Percentiles rank a stretch among this genome's conserved stretches.
Conservation (phyloP, 495 filamentous ascomycete species). For the Patellaria atrata region DNA sequence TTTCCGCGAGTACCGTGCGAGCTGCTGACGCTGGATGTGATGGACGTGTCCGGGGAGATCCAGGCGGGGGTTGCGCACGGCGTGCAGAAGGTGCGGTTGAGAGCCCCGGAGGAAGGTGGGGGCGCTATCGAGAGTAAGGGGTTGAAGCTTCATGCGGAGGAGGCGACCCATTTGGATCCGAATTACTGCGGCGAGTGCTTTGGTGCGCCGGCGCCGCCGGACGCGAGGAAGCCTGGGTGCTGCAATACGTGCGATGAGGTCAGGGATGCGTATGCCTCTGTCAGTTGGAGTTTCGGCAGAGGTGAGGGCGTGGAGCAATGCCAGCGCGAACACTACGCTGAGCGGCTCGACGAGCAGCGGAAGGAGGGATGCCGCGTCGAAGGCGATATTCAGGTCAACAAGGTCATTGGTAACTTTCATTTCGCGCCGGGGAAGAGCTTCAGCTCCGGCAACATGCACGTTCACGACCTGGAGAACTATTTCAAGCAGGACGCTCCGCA, state of each 20-base stretch:
- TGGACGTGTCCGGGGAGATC: conserved; percentile 96
- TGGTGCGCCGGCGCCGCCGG: conserved; percentile 58
- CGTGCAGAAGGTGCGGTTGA: conserved; percentile 72
- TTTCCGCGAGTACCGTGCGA: conserved; percentile 93
- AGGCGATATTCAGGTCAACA: conserved; percentile 86
- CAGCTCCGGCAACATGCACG: conserved; percentile 88
- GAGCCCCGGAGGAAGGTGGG: conserved; percentile 56
- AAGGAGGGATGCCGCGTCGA: conserved; percentile 91
- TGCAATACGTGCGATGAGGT: conserved; percentile 97
- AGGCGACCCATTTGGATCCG: conserved; percentile 68
- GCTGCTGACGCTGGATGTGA: conserved; percentile 89
- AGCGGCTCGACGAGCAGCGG: conserved; percentile 72
- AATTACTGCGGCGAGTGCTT: conserved; percentile 90
- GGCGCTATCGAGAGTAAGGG: conserved; percentile 59
- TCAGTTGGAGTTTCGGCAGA: conserved; percentile 83
- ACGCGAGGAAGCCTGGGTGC: conserved; percentile 62
- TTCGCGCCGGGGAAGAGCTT: conserved; percentile 91
- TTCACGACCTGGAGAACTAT: conserved; percentile 93
- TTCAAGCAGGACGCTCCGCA: conserved; percentile 55
- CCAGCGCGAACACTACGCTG: conserved; percentile 79
- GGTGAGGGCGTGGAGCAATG: conserved; percentile 94
- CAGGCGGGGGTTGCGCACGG: conserved; percentile 88
- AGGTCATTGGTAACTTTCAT: conserved; percentile 98
- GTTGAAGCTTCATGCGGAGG: conserved; percentile 50
- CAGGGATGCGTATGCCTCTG: conserved; percentile 74